Conservation (phyloP, 2,329 filamentous ascomycete genomes). For the Diatrype stigma region DNA sequence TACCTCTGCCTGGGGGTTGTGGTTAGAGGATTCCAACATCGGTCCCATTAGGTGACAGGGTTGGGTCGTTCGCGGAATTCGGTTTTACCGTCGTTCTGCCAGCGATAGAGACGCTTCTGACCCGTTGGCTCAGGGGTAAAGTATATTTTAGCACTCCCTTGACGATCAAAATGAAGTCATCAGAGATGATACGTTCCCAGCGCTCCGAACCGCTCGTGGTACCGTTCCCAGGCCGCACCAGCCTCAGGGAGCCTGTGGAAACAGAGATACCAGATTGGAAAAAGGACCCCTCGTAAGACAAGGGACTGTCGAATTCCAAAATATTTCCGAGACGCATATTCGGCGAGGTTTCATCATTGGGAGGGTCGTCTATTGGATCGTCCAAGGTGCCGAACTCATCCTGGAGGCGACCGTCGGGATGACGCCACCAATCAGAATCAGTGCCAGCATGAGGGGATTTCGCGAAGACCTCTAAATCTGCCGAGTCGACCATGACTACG, state of each 20-base stretch:
- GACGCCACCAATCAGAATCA: constrained; percentile 57
- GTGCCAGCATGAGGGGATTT: constrained; percentile 86
- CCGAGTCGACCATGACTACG: constrained; percentile 76
- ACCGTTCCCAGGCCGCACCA: constrained; percentile 79
- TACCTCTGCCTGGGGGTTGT: constrained; percentile 17
- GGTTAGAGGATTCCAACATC: constrained; percentile 23
- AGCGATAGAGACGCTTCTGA: constrained; percentile 57
- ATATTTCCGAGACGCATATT: constrained; percentile 93
- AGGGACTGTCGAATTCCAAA: constrained; percentile 77
- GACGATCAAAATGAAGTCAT: constrained; percentile 90
- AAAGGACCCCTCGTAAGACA: constrained; percentile 86
- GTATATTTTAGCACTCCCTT: constrained; percentile 86
- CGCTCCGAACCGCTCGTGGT: constrained; percentile 80
- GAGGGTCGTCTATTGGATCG: constrained; percentile 45
- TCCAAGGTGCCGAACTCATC: constrained; percentile 27
- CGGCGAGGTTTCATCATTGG: constrained; percentile 64
- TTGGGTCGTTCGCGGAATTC: constrained; percentile 55
- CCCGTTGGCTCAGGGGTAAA: constrained; percentile 56
- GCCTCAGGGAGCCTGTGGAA: constrained; percentile 78
- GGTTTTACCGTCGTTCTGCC: constrained; percentile 58
- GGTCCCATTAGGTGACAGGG: constrained; percentile 35
- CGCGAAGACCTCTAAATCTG: constrained; percentile 90
- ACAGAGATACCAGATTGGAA: constrained; percentile 68
- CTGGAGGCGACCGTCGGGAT: constrained; percentile 25
- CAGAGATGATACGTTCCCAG: constrained; percentile 86